Base-by-base conservation (phyloP, 2,329 filamentous ascomycete genomes). In the Diaporthe sp. region DNA sequence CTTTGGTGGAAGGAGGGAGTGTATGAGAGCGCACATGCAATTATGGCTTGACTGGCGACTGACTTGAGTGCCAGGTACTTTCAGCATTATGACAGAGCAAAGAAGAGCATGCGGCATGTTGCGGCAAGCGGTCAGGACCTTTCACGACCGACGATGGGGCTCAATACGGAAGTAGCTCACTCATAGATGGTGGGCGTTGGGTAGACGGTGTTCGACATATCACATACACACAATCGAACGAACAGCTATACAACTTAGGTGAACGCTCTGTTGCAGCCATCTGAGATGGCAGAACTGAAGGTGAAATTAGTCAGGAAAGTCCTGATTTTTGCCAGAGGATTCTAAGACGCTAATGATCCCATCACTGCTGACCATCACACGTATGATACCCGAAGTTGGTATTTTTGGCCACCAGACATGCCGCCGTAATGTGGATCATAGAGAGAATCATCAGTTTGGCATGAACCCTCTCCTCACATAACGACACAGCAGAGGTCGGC, bases 1-100 rank as follows among this genome's bases (percentile, higher is more conserved):
- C 12, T 39, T 1, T 39, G 37, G 37, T 12, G 3, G 3, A 0
- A 3, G 37, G 37, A 0, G 37, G 37, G 37, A 1, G 2, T 2
- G 37, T 1, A 39, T 0, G 37, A 3, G 17, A 19, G 42, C 17
- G 17, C 42, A 19, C 5, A 44, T 7, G 15, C 42, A 44, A 6
- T 44, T 8, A 5, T 44, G 42, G 13, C 42, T 5, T 7, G 13
- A 6, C 13, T 19, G 42, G 17, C 6, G 42, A 17, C 17, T 44
- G 15, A 19, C 15, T 44, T 19, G 15, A 19, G 17, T 44, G 42
- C 42, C 15, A 44, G 17, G 42, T 15, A 44, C 15, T 44, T 7
- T 49, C 46, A 22, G 19, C 22, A n/a, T n/a, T n/a, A 49, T 10
- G 8, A n/a, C 46, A 5, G 22, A 22, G 46, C 9, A 39, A 12